Evolutionary conservation across 1,139 yeast genomes (phyloP).

Genomic region (Candida tetrigidarum): DNA sequence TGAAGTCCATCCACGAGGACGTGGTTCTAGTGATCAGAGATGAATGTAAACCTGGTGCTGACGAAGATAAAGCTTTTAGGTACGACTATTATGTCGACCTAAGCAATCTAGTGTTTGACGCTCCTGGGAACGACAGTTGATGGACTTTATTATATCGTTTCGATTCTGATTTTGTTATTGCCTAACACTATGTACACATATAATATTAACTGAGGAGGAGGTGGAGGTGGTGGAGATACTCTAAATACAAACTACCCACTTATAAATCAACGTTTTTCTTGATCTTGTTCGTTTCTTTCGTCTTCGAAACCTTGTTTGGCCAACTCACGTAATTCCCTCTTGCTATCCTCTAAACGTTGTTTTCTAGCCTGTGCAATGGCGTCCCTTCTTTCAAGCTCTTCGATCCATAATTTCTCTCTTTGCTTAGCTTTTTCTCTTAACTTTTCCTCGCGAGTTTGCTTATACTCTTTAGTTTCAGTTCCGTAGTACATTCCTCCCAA

Average conservation of each 20-base stretch:
- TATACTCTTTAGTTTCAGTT: conserved; percentile 40
- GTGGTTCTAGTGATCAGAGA: conserved; percentile 8
- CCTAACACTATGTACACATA: neutral
- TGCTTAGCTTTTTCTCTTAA: conserved; percentile 76
- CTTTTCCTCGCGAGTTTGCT: conserved; percentile 60
- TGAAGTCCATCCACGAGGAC: conserved; percentile 8
- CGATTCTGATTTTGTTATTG: neutral
- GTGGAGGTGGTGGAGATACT: too few relatives aligned
- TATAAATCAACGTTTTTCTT: too few relatives aligned
- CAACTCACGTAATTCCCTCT: conserved; percentile 39
- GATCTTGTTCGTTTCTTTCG: conserved; percentile 17
- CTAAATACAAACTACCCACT: too few relatives aligned
- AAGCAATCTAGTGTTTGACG: neutral
- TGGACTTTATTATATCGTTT: neutral
- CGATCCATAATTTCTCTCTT: conserved; percentile 89
- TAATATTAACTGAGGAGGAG: too few relatives aligned
- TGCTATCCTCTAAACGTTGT: conserved; percentile 44
- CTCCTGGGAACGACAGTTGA: neutral
- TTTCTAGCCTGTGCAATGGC: conserved; percentile 68
- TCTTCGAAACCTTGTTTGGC: conserved; percentile 46
- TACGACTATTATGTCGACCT: conserved; percentile 7
- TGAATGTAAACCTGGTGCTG: neutral
- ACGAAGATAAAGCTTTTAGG: neutral
- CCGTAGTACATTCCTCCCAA: conserved; percentile 76
- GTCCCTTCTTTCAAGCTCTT: conserved; percentile 86